These are phyloP conservation scores for Protea cynaroides DNA, from an alignment of 164 flowering plant genomes.

Conservation along the genomic window DNA sequence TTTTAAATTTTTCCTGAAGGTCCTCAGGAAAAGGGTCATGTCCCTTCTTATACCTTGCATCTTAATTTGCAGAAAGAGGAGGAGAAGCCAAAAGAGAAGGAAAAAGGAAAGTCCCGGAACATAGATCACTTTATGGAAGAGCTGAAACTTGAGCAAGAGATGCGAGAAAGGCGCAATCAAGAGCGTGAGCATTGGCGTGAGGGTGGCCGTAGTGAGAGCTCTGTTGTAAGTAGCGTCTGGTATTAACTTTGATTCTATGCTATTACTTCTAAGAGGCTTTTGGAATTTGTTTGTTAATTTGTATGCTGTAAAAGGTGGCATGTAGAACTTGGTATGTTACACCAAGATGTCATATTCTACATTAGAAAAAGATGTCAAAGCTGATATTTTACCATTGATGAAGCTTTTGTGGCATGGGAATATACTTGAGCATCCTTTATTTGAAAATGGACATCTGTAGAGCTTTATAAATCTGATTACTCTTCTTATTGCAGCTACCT, in stretches of 20 bases:
- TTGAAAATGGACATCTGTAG: neutral
- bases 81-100: slow-evolving; percentile 86
- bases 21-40: no score
- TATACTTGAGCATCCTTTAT: neutral
- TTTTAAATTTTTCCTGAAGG: no score
- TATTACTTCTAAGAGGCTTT: no score
- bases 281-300: no score
- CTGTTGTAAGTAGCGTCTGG: slow-evolving; percentile 48
- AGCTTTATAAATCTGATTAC: neutral
- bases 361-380: no score
- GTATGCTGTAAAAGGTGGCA: no score
- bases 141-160: slow-evolving; percentile 89
- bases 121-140: slow-evolving; percentile 99
- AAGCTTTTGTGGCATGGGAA: no score
- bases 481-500: slow-evolving; percentile 36
- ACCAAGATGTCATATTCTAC: no score
- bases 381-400: no score
- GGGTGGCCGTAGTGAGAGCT: slow-evolving; percentile 60
- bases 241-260: neutral
- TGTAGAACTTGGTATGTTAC: no score
- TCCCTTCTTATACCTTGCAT: slow-evolving; percentile 1
- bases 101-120: slow-evolving; percentile 82
- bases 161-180: slow-evolving; percentile 92
- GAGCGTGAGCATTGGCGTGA: slow-evolving; percentile 89
- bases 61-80: slow-evolving; percentile 52